A percentile compares a stretch with the other conserved stretches of the same genome.
phyloP scores from a whole-genome alignment of 2,329 filamentous ascomycete genomes.

The Pezicula rhizophila region DNA sequence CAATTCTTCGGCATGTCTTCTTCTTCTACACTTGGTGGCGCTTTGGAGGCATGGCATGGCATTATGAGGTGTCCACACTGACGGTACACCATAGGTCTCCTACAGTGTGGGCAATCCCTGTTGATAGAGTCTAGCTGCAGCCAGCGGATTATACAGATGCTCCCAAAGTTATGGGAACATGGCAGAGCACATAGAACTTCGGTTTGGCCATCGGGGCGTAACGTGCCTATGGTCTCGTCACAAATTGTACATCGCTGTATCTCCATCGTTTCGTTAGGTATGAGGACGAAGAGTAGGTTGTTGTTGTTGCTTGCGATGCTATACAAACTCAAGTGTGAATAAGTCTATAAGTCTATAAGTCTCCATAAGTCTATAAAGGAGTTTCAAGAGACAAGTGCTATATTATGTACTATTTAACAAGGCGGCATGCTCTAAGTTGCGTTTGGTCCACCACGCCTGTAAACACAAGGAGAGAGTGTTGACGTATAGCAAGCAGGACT shows the following conservation, averaged over 20 bases:
- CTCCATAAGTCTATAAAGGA: no score
- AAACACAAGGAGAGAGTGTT: not conserved
- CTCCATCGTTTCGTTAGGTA: not conserved
- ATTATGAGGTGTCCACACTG: conserved; percentile 18
- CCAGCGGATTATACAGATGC: conserved; percentile 21
- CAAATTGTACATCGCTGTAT: conserved; percentile 11
- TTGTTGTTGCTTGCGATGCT: no score
- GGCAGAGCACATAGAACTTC: conserved; percentile 17
- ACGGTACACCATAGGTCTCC: conserved; percentile 19
- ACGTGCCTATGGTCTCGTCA: conserved; percentile 5
- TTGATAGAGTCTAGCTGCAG: conserved; percentile 14
- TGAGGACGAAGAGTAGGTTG: not conserved
- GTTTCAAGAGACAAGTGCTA: no score
- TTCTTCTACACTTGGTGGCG: conserved; percentile 8
- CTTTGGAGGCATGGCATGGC: conserved; percentile 4
- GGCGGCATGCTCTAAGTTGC: no score
- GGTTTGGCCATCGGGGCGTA: conserved; percentile 8
- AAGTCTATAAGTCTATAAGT: no score
- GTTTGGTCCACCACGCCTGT: not conserved
- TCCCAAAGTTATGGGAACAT: conserved; percentile 21
- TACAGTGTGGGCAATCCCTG: conserved; percentile 21
- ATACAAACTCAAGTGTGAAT: no score
- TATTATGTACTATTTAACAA: no score
- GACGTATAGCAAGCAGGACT: no score
- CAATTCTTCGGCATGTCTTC: conserved; percentile 19